These are phyloP conservation scores for Triadica sebifera DNA, from an alignment of 345 rosid species.

Conservation along the genomic window DNA sequence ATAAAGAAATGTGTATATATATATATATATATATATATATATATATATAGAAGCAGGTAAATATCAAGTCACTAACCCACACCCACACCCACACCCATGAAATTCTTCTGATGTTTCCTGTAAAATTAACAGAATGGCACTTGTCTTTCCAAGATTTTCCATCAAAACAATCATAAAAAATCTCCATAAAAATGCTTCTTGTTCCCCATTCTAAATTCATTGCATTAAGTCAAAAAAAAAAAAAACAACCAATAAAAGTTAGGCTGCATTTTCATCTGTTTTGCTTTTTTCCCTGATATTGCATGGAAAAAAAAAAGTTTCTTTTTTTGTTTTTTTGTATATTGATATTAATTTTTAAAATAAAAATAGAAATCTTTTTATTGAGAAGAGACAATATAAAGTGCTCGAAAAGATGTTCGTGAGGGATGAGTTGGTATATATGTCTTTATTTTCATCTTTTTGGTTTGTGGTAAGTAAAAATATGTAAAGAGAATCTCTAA, in stretches of 20 bases:
- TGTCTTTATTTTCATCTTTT: no score
- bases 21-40: neutral
- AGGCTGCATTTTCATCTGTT: no score
- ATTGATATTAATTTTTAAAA: neutral
- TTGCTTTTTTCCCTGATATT: neutral
- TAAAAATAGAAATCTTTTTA: no score
- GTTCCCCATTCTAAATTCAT: constrained; percentile 4
- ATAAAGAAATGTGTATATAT: neutral
- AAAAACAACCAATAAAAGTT: neutral
- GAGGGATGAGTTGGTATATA: no score
- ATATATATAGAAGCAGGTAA: neutral
- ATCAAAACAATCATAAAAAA: constrained; percentile 1
- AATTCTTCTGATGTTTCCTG: constrained; percentile 23
- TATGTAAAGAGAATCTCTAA: constrained; percentile 7
- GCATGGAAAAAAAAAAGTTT: neutral
- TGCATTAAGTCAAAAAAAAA: constrained; percentile 29
- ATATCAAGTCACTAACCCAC: neutral
- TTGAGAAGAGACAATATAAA: constrained; percentile 20
- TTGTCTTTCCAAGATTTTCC: constrained; percentile 2
- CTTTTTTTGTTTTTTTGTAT: neutral
- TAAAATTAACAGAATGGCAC: neutral
- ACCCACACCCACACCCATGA: constrained; percentile 17
- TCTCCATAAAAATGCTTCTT: constrained; percentile 8
- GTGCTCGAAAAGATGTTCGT: constrained; percentile 20
- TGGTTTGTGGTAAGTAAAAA: neutral